phyloP scores from a whole-genome alignment of 108 stramenopile genomes.

The Discostella stelligeroides region DNA sequence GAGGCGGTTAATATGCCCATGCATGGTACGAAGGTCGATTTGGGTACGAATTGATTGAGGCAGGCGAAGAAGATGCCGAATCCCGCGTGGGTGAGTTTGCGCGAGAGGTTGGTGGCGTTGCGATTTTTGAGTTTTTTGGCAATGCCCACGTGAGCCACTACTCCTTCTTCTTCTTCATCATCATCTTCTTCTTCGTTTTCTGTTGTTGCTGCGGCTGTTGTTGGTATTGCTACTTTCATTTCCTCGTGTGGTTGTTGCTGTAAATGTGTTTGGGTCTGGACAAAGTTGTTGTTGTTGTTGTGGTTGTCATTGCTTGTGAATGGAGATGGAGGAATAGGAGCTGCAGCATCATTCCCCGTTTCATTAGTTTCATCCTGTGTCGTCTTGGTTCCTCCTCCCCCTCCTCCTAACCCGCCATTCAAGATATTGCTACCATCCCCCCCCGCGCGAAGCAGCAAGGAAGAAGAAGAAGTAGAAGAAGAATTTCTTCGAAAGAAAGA shows the following conservation, averaged over 20 bases:
- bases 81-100: conserved; percentile 73
- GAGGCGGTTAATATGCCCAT: conserved; percentile 56
- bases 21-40: conserved; percentile 55
- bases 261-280: too few species aligned
- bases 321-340: too few species aligned
- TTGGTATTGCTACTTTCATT: too few species aligned
- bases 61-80: conserved; percentile 81
- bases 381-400: background rate
- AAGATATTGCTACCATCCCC: background rate
- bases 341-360: too few species aligned
- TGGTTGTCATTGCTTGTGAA: too few species aligned
- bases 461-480: too few species aligned
- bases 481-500: too few species aligned
- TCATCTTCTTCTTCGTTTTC: background rate
- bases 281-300: too few species aligned
- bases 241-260: too few species aligned
- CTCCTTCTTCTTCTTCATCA: background rate
- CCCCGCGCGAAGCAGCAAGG: background rate
- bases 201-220: too few species aligned
- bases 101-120: conserved; percentile 69
- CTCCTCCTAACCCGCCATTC: background rate
- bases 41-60: conserved; percentile 75
- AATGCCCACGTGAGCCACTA: conserved; percentile 19
- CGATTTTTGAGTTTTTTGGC: conserved; percentile 62
- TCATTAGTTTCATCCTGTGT: too few species aligned